Conservation (phyloP, 495 filamentous ascomycete genomes). For the Platismatia glauca region DNA sequence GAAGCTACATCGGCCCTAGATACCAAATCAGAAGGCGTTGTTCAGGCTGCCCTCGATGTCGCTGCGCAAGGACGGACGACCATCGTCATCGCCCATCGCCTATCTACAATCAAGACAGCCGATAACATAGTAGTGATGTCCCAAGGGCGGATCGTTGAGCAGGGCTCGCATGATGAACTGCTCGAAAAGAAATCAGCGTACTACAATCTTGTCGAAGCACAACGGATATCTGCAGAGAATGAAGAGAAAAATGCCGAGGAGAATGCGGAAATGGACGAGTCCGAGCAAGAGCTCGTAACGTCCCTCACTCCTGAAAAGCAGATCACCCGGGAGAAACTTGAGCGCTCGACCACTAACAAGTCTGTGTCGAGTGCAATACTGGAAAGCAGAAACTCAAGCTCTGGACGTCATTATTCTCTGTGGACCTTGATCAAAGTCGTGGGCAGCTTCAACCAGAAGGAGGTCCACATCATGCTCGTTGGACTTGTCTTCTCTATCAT, state of each 20-base stretch:
- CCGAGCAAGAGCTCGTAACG: conserved; percentile 25
- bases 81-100: conserved; percentile 88
- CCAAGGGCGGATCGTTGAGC: conserved; percentile 77
- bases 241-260: conserved; percentile 40
- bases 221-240: conserved; percentile 62
- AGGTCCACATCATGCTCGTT: conserved; percentile 63
- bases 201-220: conserved; percentile 68
- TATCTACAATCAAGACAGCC: conserved; percentile 87
- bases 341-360: conserved; percentile 54
- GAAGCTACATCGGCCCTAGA: conserved; percentile 95
- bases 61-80: conserved; percentile 88
- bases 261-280: conserved; percentile 7
- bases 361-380: conserved; percentile 64
- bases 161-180: conserved; percentile 70
- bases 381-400: conserved; percentile 31
- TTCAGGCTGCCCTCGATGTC: conserved; percentile 84
- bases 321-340: conserved; percentile 43
- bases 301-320: conserved; percentile 27
- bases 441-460: conserved; percentile 68
- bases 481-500: conserved; percentile 73
- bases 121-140: conserved; percentile 95
- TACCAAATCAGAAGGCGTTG: conserved; percentile 88
- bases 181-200: conserved; percentile 55
- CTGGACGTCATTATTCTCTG: conserved; percentile 49
- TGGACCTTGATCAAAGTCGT: conserved; percentile 82